A percentile compares a stretch with the other conserved stretches of the same genome.
These are phyloP conservation scores for Naganishia liquefaciens DNA, from an alignment of 1,284 basidiomycete species.

Conservation along the genomic window DNA sequence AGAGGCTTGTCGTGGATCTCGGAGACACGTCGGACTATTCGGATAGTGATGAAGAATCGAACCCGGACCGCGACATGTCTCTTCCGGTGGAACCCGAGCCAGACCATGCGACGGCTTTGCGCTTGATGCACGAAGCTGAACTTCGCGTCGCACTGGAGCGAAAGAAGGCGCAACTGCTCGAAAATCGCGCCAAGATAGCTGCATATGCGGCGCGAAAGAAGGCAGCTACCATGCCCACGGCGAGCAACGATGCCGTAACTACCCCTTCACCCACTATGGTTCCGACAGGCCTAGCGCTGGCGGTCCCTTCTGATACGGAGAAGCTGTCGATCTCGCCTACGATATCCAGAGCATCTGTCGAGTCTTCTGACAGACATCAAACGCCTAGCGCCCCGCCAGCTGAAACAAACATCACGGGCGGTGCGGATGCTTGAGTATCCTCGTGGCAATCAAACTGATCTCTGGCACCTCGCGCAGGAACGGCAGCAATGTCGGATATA, in stretches of 20 bases:
- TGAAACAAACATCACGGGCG: neutral
- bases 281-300: neutral
- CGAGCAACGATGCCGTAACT: neutral
- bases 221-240: neutral
- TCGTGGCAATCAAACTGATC: no score
- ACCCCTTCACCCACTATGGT: neutral
- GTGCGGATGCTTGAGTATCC: no score
- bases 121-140: constrained; percentile 20
- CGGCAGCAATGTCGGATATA: no score
- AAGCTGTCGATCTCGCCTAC: neutral
- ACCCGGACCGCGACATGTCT: constrained; percentile 4
- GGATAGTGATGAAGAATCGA: constrained; percentile 4
- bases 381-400: neutral
- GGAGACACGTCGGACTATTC: constrained; percentile 19
- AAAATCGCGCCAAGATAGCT: constrained; percentile 19
- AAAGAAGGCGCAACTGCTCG: constrained; percentile 12
- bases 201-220: constrained; percentile 20
- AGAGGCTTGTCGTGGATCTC: constrained; percentile 20
- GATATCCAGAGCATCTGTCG: neutral
- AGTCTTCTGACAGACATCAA: neutral
- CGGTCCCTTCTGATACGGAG: neutral
- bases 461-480: no score
- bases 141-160: constrained; percentile 18
- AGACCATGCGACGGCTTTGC: constrained; percentile 7
- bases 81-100: neutral